Percentiles rank a stretch among this genome's conserved stretches.
These are phyloP conservation scores for Penicillium chermesinum DNA, from an alignment of 495 filamentous ascomycete species.

Conservation along the genomic window DNA sequence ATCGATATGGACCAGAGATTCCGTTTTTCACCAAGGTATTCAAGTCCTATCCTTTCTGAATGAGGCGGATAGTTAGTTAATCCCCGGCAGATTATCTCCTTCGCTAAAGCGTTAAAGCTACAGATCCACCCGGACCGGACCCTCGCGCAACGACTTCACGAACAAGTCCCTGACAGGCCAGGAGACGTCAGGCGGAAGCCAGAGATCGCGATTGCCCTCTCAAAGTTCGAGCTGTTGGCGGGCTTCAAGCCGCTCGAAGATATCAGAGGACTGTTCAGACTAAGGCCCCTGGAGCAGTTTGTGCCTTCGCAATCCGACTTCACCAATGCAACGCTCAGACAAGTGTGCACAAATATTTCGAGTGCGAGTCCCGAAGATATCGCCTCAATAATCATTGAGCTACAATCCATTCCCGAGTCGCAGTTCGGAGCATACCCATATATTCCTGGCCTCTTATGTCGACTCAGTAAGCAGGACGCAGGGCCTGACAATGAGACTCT, in stretches of 20 bases:
- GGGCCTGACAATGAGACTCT: conserved; percentile 51
- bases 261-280: conserved; percentile 55
- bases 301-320: conserved; percentile 45
- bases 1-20: conserved; percentile 61
- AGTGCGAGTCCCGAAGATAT: conserved; percentile 48
- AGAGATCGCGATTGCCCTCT: conserved; percentile 71
- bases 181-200: conserved; percentile 76
- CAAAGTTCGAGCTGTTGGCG: conserved; percentile 74
- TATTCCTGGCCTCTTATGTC: conserved; percentile 56
- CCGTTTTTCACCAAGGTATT: conserved; percentile 69
- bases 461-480: conserved; percentile 63
- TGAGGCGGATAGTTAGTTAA: not conserved
- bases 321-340: conserved; percentile 57
- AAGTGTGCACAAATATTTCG: conserved; percentile 53
- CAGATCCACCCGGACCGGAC: conserved; percentile 72
- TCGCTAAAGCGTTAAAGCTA: conserved; percentile 73
- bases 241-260: conserved; percentile 65
- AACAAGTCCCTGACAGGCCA: conserved; percentile 58
- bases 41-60: not conserved
- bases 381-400: conserved; percentile 41
- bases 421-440: conserved; percentile 52
- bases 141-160: conserved; percentile 58
- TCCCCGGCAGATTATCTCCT: conserved; percentile 59
- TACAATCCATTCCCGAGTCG: conserved; percentile 42
- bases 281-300: conserved; percentile 51